Percentiles rank a stretch among this genome's conserved stretches.
Conservation (phyloP, 768 basidiomycete species). For the Auriscalpium vulgare region DNA sequence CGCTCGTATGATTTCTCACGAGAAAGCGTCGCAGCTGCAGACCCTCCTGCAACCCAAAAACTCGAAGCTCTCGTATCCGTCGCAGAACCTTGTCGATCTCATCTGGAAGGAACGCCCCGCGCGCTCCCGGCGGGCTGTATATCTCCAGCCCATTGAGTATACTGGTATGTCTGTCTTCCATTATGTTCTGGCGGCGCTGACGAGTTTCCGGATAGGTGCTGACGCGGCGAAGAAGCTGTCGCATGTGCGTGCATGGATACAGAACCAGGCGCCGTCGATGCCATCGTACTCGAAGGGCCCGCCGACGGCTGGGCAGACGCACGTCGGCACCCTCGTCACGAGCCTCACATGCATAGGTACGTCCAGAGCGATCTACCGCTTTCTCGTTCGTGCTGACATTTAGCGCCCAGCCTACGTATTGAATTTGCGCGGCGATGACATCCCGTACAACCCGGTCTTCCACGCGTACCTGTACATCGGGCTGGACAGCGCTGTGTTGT, state of each 20-base stretch:
- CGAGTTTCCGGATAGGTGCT: slow-evolving; percentile 30
- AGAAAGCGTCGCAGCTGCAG: slow-evolving; percentile 56
- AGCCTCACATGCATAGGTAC: slow-evolving; percentile 65
- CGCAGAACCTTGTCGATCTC: slow-evolving; percentile 78
- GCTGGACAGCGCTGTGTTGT: slow-evolving; percentile 53
- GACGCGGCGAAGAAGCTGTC: slow-evolving; percentile 65
- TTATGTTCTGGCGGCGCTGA: not conserved
- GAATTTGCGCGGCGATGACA: slow-evolving; percentile 84
- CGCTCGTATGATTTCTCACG: slow-evolving; percentile 73
- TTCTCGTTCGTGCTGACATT: slow-evolving; percentile 4
- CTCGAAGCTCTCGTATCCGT: slow-evolving; percentile 70
- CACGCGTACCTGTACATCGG: slow-evolving; percentile 79
- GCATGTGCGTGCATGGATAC: slow-evolving; percentile 65
- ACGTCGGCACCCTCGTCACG: slow-evolving; percentile 60
- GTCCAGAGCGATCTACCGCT: slow-evolving; percentile 15
- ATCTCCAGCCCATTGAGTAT: slow-evolving; percentile 64
- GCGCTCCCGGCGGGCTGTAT: slow-evolving; percentile 58
- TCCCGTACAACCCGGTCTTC: slow-evolving; percentile 90
- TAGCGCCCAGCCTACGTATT: slow-evolving; percentile 62
- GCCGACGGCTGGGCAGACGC: slow-evolving; percentile 52
- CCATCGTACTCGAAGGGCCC: slow-evolving; percentile 56
- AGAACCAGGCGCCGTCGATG: slow-evolving; percentile 45
- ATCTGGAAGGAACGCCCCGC: slow-evolving; percentile 73
- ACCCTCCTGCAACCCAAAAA: slow-evolving; percentile 42
- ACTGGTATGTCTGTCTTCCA: slow-evolving; percentile 34